These are phyloP conservation scores for Hypoxylon sp. DNA, from an alignment of 2,329 filamentous ascomycete genomes.

Conservation along the genomic window DNA sequence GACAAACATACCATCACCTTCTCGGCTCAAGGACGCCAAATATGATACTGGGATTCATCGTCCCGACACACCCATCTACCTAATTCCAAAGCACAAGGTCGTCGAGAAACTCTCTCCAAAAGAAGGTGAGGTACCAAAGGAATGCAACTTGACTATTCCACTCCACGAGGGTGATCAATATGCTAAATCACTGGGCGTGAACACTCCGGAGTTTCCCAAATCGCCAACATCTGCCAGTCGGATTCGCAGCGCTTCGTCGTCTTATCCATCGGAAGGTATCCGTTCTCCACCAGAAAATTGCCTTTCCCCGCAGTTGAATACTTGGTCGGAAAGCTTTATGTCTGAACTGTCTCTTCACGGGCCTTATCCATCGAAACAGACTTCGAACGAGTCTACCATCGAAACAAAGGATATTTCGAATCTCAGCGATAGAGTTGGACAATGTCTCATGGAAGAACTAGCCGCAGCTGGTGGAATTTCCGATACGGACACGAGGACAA, in stretches of 20 bases:
- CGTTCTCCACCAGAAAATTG: constrained; percentile 35
- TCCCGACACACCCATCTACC: constrained; percentile 9
- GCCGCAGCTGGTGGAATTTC: constrained; percentile 35
- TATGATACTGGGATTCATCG: not conserved
- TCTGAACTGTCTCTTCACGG: constrained; percentile 38
- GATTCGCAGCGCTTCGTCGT: constrained; percentile 42
- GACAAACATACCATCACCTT: constrained; percentile 26
- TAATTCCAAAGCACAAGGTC: not conserved
- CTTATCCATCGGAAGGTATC: constrained; percentile 47
- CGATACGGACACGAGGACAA: constrained; percentile 38
- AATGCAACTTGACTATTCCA: not conserved
- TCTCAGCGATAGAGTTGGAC: constrained; percentile 10
- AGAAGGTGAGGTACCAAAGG: constrained; percentile 4
- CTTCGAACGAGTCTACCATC: constrained; percentile 12
- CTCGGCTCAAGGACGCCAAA: constrained; percentile 8
- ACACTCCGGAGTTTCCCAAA: not conserved
- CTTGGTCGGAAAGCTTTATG: constrained; percentile 36
- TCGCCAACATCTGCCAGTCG: constrained; percentile 15
- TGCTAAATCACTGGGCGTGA: not conserved
- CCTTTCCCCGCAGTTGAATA: constrained; percentile 35
- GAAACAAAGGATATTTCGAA: constrained; percentile 17
- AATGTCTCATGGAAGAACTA: constrained; percentile 39
- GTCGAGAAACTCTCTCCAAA: not conserved
- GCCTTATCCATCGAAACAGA: constrained; percentile 18
- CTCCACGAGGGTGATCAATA: constrained; percentile 1